Conservation (phyloP, 169 alveolate species). For the Eimeria maxima region DNA sequence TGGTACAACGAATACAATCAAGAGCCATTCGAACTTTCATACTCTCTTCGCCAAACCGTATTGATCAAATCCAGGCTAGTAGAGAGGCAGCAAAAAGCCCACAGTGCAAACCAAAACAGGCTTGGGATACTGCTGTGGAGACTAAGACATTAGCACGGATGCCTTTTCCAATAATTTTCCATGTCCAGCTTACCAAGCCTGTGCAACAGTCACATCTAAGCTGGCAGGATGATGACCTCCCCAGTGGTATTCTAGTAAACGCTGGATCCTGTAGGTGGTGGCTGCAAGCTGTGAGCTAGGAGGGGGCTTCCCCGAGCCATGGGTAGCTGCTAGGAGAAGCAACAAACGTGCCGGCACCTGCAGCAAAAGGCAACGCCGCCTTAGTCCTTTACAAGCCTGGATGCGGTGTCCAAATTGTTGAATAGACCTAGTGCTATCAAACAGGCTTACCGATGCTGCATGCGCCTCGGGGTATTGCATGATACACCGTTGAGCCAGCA, state of each 20-base stretch:
- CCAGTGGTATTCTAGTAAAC: conserved; percentile 69
- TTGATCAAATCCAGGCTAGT: background rate
- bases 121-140: background rate
- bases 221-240: conserved; percentile 72
- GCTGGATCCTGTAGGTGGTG: conserved; percentile 20
- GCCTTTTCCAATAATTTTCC: background rate
- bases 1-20: background rate
- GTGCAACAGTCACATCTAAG: conserved; percentile 63
- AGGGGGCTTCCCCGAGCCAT: conserved; percentile 75
- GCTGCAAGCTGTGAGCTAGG: conserved; percentile 67
- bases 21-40: background rate
- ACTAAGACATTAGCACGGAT: background rate
- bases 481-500: conserved; percentile 78
- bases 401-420: background rate
- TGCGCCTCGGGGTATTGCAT: conserved; percentile 76
- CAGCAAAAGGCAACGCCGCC: background rate
- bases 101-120: background rate
- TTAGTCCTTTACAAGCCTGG: background rate
- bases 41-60: background rate
- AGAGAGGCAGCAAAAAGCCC: background rate
- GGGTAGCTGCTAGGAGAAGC: conserved; percentile 56
- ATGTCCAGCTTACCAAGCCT: conserved; percentile 62
- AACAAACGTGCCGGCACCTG: conserved; percentile 66
- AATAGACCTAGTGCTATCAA: too few species aligned
- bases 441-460: conserved; percentile 75